Conservation (phyloP, 2,329 filamentous ascomycete genomes). For the Sporothrix humicola region DNA sequence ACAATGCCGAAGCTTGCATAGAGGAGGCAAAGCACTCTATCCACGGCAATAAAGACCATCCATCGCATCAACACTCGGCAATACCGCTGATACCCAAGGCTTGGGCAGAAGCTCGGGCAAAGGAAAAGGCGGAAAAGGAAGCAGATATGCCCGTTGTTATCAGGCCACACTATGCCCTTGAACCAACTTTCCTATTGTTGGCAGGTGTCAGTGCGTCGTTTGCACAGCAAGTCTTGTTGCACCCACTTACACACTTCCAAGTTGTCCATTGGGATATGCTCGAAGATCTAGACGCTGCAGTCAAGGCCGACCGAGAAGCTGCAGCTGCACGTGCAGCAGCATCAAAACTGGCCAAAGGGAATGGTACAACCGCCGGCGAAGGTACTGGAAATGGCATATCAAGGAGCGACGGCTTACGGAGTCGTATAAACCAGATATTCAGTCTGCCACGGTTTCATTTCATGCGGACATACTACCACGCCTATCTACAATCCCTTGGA, state of each 20-base stretch:
- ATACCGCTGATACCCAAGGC: conserved; percentile 36
- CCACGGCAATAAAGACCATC: neutral
- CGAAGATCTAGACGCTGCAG: conserved; percentile 68
- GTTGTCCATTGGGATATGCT: conserved; percentile 74
- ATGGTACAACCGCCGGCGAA: neutral
- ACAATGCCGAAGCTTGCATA: conserved; percentile 60
- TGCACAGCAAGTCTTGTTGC: conserved; percentile 70
- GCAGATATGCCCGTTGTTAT: conserved; percentile 54
- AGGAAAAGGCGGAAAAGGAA: neutral
- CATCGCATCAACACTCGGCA: conserved; percentile 27
- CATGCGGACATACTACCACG: conserved; percentile 70
- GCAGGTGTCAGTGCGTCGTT: conserved; percentile 73
- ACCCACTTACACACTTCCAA: conserved; percentile 73
- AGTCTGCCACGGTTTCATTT: conserved; percentile 54
- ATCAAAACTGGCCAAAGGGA: neutral
- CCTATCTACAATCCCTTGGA: conserved; percentile 70
- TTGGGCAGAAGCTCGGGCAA: conserved; percentile 5
- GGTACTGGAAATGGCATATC: neutral
- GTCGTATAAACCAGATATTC: conserved; percentile 27
- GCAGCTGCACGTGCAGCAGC: neutral
- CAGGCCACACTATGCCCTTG: conserved; percentile 74
- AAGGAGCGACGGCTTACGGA: conserved; percentile 38
- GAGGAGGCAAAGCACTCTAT: neutral
- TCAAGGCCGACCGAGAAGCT: conserved; percentile 31
- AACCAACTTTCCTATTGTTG: conserved; percentile 72